Evolutionary conservation across 306 rosid species (phyloP).

Genomic region (Cucumis sativus): Cucumber_9930_V3 NC_026655.2:279001-279500

Average conservation of each 20-base stretch:
- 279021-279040: constrained; percentile 83
- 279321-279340: not conserved
- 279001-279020: constrained; percentile 68
- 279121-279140: constrained; percentile 1
- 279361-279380: not conserved
- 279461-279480: not conserved
- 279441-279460: not conserved
- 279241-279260: constrained; percentile 93
- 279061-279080: constrained; percentile 94
- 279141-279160: not conserved
- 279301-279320: not conserved
- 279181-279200: constrained; percentile 16
- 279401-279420: not conserved
- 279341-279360: not conserved
- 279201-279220: constrained; percentile 73
- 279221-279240: constrained; percentile 70
- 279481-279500: not conserved
- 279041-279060: constrained; percentile 75
- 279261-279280: constrained; percentile 33
- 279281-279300: not conserved
- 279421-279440: not conserved
- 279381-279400: not conserved
- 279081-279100: constrained; percentile 84
- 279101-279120: constrained; percentile 86
- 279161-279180: constrained; percentile 20